These are phyloP conservation scores for Candida gorgasii DNA, from an alignment of 805 yeast species.

Conservation along the genomic window DNA sequence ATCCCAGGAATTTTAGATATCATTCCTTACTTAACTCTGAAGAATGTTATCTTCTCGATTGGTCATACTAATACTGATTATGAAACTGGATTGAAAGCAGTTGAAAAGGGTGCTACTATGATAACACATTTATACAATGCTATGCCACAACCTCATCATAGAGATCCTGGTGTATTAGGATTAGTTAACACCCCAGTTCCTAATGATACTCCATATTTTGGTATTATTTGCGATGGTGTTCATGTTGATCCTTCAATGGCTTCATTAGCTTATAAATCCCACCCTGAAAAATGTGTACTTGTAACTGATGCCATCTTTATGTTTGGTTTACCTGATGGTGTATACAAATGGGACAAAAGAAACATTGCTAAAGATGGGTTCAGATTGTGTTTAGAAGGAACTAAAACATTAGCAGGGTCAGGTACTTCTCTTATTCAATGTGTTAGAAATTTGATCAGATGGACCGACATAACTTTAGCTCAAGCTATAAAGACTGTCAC, in stretches of 20 bases:
- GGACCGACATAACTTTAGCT: slow-evolving; percentile 51
- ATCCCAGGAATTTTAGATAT: slow-evolving; percentile 45
- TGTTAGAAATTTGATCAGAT: slow-evolving; percentile 48
- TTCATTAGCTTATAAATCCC: slow-evolving; percentile 49
- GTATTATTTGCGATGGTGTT: slow-evolving; percentile 58
- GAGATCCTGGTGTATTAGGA: slow-evolving; percentile 60
- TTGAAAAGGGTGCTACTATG: slow-evolving; percentile 56
- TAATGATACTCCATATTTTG: slow-evolving; percentile 45
- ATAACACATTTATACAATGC: slow-evolving; percentile 63
- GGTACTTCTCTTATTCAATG: slow-evolving; percentile 57
- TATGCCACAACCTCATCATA: slow-evolving; percentile 61
- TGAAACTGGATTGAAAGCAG: slow-evolving; percentile 42
- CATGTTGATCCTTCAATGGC: slow-evolving; percentile 59
- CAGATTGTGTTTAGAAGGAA: slow-evolving; percentile 49
- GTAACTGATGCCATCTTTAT: slow-evolving; percentile 62
- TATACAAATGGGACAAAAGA: slow-evolving; percentile 53
- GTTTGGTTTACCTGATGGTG: slow-evolving; percentile 59
- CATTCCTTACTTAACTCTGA: slow-evolving; percentile 36
- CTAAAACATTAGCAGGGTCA: slow-evolving; percentile 61
- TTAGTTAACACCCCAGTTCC: slow-evolving; percentile 35
- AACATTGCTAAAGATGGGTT: slow-evolving; percentile 49
- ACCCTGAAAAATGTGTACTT: slow-evolving; percentile 53
- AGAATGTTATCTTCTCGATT: slow-evolving; percentile 42
- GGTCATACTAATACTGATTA: slow-evolving; percentile 50
- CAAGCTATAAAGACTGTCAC: slow-evolving; percentile 59